Evolutionary conservation across 1,139 yeast genomes (phyloP).

Genomic region (Sugiyamaella xylanicola): DNA sequence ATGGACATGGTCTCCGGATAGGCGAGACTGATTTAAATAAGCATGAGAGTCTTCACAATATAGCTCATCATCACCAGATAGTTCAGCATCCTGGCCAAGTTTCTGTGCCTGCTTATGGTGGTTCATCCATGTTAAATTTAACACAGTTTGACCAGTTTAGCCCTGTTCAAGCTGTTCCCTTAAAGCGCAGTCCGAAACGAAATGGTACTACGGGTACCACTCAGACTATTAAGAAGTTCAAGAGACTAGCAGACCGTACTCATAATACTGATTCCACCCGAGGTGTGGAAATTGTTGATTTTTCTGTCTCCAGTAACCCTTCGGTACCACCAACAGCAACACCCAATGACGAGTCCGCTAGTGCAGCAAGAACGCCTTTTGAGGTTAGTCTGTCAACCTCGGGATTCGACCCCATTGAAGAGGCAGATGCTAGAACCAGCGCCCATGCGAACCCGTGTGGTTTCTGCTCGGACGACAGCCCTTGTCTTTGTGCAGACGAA

Average conservation of each 20-base stretch:
- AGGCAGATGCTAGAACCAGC: conserved; percentile 17
- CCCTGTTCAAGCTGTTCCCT: conserved; percentile 34
- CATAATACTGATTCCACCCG: neutral
- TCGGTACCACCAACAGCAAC: too few relatives aligned
- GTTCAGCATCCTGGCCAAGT: neutral
- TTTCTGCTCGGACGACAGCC: conserved; percentile 85
- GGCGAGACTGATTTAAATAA: neutral
- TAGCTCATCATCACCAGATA: too few relatives aligned
- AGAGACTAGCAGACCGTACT: conserved; percentile 7
- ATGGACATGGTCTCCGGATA: neutral
- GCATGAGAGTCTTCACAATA: neutral
- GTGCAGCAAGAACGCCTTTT: neutral
- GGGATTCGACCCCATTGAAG: conserved; percentile 10
- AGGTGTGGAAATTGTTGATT: conserved; percentile 8
- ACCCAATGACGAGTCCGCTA: too few relatives aligned
- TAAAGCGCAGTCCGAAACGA: conserved; percentile 20
- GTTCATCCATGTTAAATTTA: too few relatives aligned
- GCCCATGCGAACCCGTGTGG: conserved; percentile 68
- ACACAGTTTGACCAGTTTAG: conserved; percentile 28
- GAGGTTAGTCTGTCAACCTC: conserved; percentile 6
- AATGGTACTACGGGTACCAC: neutral
- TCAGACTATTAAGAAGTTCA: conserved; percentile 21
- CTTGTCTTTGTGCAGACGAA: conserved; percentile 84
- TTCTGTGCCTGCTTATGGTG: too few relatives aligned
- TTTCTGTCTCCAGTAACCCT: neutral